Percentiles rank a stretch among this genome's conserved stretches.
These are phyloP conservation scores for Yamadazyma sp. DNA, from an alignment of 805 yeast genomes.

Conservation along the genomic window DNA sequence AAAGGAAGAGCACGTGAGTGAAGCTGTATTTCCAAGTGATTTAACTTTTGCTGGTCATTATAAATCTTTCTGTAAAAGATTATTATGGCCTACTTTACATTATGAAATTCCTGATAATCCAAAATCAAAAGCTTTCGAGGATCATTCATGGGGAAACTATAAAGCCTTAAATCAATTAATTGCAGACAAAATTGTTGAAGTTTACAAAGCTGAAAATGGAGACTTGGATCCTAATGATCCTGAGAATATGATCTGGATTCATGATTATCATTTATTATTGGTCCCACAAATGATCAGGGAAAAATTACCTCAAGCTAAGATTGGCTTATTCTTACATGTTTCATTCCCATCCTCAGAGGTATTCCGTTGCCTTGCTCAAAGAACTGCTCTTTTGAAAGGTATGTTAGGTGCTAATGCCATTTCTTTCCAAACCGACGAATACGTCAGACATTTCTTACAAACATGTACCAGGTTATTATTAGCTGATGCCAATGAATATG, in stretches of 20 bases:
- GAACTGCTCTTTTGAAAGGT: conserved; percentile 74
- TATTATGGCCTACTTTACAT: conserved; percentile 91
- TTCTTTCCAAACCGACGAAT: conserved; percentile 89
- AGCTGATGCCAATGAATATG: conserved; percentile 70
- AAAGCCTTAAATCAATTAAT: conserved; percentile 68
- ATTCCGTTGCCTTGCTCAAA: conserved; percentile 87
- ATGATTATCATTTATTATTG: conserved; percentile 86
- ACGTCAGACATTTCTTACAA: conserved; percentile 89
- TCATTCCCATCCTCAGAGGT: conserved; percentile 96
- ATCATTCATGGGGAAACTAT: conserved; percentile 89
- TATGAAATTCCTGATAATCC: conserved; percentile 96
- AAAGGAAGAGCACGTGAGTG: conserved; percentile 48
- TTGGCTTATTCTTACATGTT: conserved; percentile 89
- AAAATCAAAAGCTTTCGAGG: conserved; percentile 90
- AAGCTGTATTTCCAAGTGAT: conserved; percentile 73
- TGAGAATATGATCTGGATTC: conserved; percentile 81
- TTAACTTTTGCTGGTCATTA: conserved; percentile 86
- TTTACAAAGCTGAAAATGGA: conserved; percentile 49
- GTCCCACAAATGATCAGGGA: conserved; percentile 83
- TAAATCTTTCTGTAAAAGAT: conserved; percentile 86
- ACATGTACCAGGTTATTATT: conserved; percentile 80
- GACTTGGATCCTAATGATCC: conserved; percentile 45
- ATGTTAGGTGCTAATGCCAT: conserved; percentile 85
- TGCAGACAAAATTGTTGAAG: conserved; percentile 70
- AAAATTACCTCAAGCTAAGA: conserved; percentile 73